Base-by-base conservation (phyloP, 768 basidiomycete genomes). In the Lentinula guzmanii region DNA sequence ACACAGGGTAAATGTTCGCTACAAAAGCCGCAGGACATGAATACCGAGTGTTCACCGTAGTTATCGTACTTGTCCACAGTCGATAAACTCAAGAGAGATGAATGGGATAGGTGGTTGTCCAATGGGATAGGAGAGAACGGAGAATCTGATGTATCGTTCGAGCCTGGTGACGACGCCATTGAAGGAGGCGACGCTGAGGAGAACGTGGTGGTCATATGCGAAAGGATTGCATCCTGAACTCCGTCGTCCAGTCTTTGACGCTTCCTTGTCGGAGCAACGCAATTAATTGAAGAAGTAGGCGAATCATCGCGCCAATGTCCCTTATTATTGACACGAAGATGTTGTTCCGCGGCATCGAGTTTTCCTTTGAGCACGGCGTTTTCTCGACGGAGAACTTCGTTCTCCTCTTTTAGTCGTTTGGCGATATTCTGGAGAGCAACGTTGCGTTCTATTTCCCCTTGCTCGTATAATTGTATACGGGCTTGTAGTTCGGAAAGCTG, bases 371-470 rank as follows among this genome's bases (percentile, higher is more conserved):
- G 80, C 8, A 74, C 66, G 31, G 70, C 64, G 67, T 93, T 93
- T 73, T 93, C 90, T 63, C 77, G 75, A 55, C 84, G 83, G 16
- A 94, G 79, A 15, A 75, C 75, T 57, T 92, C 89, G 65, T 95
- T 95, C 70, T 95, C 93, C 65, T 92, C 91, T 73, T 93, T 94
- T 61, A 91, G 80, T 35, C 86, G 84, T 74, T 92, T 93, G 13
- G 90, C 91, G 58, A 91, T 83, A 58, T 80, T 85, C 72, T 94
- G 93, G 21, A 95, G 77, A 51, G 90, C 90, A 54, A 94, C 84
- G 68, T 90, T 93, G 60, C 91, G 86, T 70, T 94, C 90, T 31
- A 93, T 86, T 70, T 94, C 92, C n/a, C 93, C 93, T 70, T 91
- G 90, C 70, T 95, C 92, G 67, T 93, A 94, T 18, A 84, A 83